A percentile compares a stretch with the other conserved stretches of the same genome.
Evolutionary conservation across 2,329 filamentous ascomycete species (phyloP).

Genomic region (Polychaeton citri): DNA sequence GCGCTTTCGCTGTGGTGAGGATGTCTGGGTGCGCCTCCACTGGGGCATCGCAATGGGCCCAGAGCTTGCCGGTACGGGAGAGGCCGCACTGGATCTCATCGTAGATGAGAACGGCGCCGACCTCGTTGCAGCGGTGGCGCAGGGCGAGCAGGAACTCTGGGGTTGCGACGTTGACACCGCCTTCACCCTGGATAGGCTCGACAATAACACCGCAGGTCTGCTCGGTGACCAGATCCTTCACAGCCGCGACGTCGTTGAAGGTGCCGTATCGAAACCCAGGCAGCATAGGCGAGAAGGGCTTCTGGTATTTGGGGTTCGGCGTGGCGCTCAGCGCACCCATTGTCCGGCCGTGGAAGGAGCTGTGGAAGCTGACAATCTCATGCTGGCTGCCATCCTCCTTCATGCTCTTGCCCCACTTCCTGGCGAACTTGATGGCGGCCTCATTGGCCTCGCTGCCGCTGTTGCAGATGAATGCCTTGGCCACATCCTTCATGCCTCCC

Average conservation of each 20-base stretch:
- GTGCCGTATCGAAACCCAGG: conserved; percentile 80
- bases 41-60: conserved; percentile 67
- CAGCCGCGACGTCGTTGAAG: conserved; percentile 66
- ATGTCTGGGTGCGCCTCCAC: conserved; percentile 82
- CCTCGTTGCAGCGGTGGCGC: conserved; percentile 70
- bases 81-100: conserved; percentile 97
- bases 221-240: conserved; percentile 64
- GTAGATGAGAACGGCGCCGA: conserved; percentile 80
- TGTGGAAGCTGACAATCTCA: conserved; percentile 81
- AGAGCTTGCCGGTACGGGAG: conserved; percentile 72
- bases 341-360: conserved; percentile 90
- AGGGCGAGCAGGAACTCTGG: conserved; percentile 74
- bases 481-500: conserved; percentile 68
- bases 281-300: conserved; percentile 88
- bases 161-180: conserved; percentile 73
- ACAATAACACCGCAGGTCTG: conserved; percentile 89
- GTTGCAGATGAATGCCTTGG: conserved; percentile 84
- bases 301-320: conserved; percentile 94
- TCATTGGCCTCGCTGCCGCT: conserved; percentile 96
- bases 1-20: conserved; percentile 84
- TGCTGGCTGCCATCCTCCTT: conserved; percentile 42
- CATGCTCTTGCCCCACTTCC: conserved; percentile 64
- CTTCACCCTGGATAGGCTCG: conserved; percentile 95
- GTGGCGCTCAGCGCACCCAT: conserved; percentile 94
- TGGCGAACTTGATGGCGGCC: conserved; percentile 90